phyloP scores from a whole-genome alignment of 495 filamentous ascomycete genomes.

The Astrothelium macrocarpum region DNA sequence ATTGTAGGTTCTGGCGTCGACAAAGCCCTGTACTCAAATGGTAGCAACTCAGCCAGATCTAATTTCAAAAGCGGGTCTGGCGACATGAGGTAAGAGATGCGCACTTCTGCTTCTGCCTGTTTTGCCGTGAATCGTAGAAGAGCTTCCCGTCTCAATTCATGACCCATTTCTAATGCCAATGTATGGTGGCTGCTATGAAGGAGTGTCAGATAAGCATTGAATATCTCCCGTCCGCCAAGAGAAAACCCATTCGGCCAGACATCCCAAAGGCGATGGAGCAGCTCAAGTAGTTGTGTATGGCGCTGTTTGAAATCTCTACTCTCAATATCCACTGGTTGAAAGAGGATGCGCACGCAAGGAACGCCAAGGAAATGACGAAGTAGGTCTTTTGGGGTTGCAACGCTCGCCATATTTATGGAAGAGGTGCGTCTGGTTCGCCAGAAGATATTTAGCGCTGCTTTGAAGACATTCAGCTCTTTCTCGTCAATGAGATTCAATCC shows the following conservation, averaged over 20 bases:
- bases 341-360: not conserved
- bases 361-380: not conserved
- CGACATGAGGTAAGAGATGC: not conserved
- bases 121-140: not conserved
- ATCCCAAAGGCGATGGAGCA: not conserved
- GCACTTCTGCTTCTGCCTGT: not conserved
- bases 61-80: not conserved
- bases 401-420: not conserved
- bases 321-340: not conserved
- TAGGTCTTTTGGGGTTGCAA: not conserved
- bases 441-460: not conserved
- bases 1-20: no score
- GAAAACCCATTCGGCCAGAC: not conserved
- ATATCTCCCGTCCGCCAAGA: not conserved
- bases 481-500: not conserved
- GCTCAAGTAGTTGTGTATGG: not conserved
- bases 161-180: not conserved
- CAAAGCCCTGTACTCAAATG: not conserved
- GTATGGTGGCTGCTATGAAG: not conserved
- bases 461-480: not conserved
- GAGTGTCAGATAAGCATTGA: not conserved
- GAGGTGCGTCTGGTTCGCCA: not conserved
- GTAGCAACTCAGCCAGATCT: not conserved
- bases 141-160: not conserved
- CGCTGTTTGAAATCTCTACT: not conserved